These are phyloP conservation scores for Rutstroemia sydowiana DNA, from an alignment of 2,329 filamentous ascomycete species.

Conservation along the genomic window DNA sequence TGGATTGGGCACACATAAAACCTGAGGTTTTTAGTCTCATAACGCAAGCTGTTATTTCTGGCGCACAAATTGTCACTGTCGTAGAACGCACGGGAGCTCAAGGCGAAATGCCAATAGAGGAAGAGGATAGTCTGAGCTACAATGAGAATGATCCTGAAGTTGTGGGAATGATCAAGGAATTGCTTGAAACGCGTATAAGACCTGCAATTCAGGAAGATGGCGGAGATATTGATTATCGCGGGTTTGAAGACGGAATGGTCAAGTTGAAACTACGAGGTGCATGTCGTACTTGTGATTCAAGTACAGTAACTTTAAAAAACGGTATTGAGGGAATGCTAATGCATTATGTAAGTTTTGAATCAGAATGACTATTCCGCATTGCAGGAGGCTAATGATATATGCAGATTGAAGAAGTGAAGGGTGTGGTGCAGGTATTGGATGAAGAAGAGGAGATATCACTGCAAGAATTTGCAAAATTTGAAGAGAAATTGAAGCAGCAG, in stretches of 20 bases:
- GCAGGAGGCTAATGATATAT: slow-evolving; percentile 21
- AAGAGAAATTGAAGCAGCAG: slow-evolving; percentile 67
- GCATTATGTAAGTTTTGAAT: slow-evolving; percentile 67
- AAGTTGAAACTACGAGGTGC: slow-evolving; percentile 81
- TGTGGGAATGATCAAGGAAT: slow-evolving; percentile 96
- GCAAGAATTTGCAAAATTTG: slow-evolving; percentile 87
- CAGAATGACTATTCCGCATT: slow-evolving; percentile 1
- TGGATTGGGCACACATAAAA: slow-evolving; percentile 90
- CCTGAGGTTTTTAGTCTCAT: slow-evolving; percentile 94
- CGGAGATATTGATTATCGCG: slow-evolving; percentile 91
- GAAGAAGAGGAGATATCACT: slow-evolving; percentile 84
- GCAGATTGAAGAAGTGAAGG: slow-evolving; percentile 91
- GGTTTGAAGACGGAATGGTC: slow-evolving; percentile 83
- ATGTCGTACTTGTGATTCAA: slow-evolving; percentile 92
- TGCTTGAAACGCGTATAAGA: slow-evolving; percentile 88
- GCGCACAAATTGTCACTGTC: slow-evolving; percentile 71
- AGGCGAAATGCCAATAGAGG: slow-evolving; percentile 33
- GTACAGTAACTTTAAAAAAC: slow-evolving; percentile 93
- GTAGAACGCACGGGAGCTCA: slow-evolving; percentile 49
- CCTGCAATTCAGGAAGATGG: slow-evolving; percentile 97
- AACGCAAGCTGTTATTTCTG: slow-evolving; percentile 81
- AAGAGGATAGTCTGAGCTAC: slow-evolving; percentile 68
- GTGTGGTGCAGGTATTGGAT: slow-evolving; percentile 83
- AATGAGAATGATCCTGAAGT: slow-evolving; percentile 90
- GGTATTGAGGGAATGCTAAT: slow-evolving; percentile 98